Evolutionary conservation across 805 yeast species (phyloP), one percentile per base, ranked within the genome.

Genomic region (Diddensiella santjacobensis): DNA sequence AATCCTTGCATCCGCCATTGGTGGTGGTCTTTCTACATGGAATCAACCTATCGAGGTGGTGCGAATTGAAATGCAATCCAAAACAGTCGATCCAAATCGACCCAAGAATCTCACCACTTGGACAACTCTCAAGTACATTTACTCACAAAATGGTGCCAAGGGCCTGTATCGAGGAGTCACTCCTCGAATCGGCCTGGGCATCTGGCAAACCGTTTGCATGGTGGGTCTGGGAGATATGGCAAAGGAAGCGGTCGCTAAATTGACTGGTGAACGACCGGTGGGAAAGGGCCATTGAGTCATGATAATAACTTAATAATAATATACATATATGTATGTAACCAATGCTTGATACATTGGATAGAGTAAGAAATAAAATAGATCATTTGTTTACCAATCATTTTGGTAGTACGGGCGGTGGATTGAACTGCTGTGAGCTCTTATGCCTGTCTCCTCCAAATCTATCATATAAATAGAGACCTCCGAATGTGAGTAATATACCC

Each of bases 121-220:
- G 4, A 75, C 81, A 44, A 84, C 98, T 29, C 78, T 86, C 61
- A 83, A 77, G 61, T 93, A 91, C 70, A 87, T 93, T 58, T 89
- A 89, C 70, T 60, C 74, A 43, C 79, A 81, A 58, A 87, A 83
- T 64, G 99, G 99, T 58, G 51, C 90, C 50, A 81, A 80, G 70
- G 99, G 99, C 50, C 78, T 93, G 54, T 93, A 90, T 67, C 79
- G 96, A 68, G 99, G 99, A 65, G 96, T 90, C 40, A 81, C 98
- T 13, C 98, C 99, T 59, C 85, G 99, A 77, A 80, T 93, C 58
- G 97, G 96, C 48, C 78, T 93, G 56, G 95, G 98, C 61, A 84
- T 91, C 54, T 93, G 98, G 97, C 99, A 93, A 74, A 91, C 98
- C 2, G 88, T 91, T 40, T 91, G 95, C 68, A 91, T 91, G 98